phyloP scores from a whole-genome alignment of 345 rosid genomes.

The Zanthoxylum bungeanum region DNA sequence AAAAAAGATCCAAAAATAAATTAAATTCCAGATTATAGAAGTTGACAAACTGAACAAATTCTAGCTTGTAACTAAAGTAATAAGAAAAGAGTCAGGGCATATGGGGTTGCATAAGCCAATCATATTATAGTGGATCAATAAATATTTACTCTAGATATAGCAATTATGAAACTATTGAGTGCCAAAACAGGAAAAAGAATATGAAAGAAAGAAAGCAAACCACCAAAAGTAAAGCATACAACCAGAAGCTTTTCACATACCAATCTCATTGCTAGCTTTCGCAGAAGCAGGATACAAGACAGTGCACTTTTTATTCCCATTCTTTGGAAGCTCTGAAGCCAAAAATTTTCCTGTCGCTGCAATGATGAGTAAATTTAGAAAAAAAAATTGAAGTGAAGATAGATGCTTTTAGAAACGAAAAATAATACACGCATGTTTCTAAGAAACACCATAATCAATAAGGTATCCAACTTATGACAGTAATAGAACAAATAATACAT shows the following conservation, averaged over 20 bases:
- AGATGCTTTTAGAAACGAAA: not conserved
- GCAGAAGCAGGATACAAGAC: slow-evolving; percentile 95
- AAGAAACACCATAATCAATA: not conserved
- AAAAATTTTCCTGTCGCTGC: slow-evolving; percentile 89
- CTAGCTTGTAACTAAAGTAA: not conserved
- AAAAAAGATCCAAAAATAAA: not conserved
- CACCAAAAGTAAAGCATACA: not conserved
- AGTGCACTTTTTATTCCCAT: slow-evolving; percentile 49
- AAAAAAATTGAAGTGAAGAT: not conserved
- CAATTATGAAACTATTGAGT: not conserved
- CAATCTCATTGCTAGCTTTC: slow-evolving; percentile 89
- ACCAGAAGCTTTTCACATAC: slow-evolving; percentile 32
- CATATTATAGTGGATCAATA: not conserved
- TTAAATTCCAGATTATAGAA: not conserved
- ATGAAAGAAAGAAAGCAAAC: not conserved
- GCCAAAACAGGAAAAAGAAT: not conserved
- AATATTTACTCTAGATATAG: not conserved
- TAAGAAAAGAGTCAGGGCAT: not conserved
- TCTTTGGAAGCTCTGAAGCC: slow-evolving; percentile 91
- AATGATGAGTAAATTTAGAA: slow-evolving; percentile 8
- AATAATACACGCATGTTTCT: not conserved
- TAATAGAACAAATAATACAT: not conserved
- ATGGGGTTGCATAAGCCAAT: not conserved
- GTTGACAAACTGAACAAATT: not conserved
- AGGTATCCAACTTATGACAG: not conserved